These are phyloP conservation scores for Fraxinus albicans DNA, from an alignment of 305 asterid species.

Conservation along the genomic window DNA sequence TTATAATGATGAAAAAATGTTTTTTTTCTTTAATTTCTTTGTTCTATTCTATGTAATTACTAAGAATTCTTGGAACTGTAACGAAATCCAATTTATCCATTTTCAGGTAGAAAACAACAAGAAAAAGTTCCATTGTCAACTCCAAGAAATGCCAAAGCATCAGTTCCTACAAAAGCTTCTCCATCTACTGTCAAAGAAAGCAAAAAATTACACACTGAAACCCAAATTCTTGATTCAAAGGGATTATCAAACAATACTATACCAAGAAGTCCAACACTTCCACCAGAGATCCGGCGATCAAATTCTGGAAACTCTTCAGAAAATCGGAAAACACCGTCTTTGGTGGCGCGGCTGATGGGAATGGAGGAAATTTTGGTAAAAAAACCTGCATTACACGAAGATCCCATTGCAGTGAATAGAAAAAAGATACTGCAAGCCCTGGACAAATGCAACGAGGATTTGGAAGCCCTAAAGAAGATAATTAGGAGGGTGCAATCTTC, in stretches of 20 bases:
- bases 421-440: constrained; percentile 59
- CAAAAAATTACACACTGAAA: background rate
- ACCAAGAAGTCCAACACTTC: constrained; percentile 57
- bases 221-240: background rate
- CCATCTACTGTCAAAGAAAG: constrained; percentile 18
- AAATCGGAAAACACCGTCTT: constrained; percentile 32
- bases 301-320: constrained; percentile 24
- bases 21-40: background rate
- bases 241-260: constrained; percentile 27
- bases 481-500: constrained; percentile 50
- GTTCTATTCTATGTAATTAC: background rate
- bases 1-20: background rate
- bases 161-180: constrained; percentile 16
- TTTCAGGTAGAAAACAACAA: constrained; percentile 63
- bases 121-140: constrained; percentile 34
- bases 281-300: constrained; percentile 52
- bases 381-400: constrained; percentile 20
- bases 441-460: constrained; percentile 78
- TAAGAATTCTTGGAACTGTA: background rate
- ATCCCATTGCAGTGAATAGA: constrained; percentile 44
- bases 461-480: constrained; percentile 68
- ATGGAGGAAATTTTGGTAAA: constrained; percentile 41
- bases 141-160: constrained; percentile 15
- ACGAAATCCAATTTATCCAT: background rate
- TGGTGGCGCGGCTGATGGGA: constrained; percentile 77